Evolutionary conservation across 495 filamentous ascomycete species (phyloP).

Genomic region (Schizothecium vesticola): DNA sequence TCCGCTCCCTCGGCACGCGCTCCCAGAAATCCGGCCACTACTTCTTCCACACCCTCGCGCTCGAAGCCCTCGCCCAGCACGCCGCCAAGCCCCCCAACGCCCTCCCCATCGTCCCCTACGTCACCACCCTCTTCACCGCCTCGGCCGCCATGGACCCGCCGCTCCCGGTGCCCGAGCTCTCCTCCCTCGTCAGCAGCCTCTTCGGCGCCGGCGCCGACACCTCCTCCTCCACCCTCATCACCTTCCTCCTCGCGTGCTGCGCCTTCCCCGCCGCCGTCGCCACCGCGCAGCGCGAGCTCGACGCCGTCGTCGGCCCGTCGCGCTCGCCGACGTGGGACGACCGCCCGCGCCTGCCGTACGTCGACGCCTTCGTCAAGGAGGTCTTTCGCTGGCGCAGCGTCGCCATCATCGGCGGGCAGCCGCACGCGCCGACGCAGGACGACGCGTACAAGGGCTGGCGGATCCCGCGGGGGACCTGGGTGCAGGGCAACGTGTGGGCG

Average conservation of each 20-base stretch:
- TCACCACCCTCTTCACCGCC: conserved; percentile 45
- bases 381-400: conserved; percentile 60
- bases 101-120: conserved; percentile 44
- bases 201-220: conserved; percentile 66
- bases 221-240: conserved; percentile 58
- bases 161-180: conserved; percentile 51
- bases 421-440: conserved; percentile 55
- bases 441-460: conserved; percentile 53
- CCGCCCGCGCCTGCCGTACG: conserved; percentile 52
- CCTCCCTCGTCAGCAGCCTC: conserved; percentile 54
- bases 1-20: conserved; percentile 49
- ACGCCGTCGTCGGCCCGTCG: conserved; percentile 49
- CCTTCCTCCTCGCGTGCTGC: conserved; percentile 56
- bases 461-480: conserved; percentile 50
- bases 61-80: conserved; percentile 47
- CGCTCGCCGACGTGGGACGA: conserved; percentile 56
- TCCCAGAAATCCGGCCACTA: conserved; percentile 40
- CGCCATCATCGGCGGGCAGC: conserved; percentile 57
- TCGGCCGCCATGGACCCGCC: conserved; percentile 41
- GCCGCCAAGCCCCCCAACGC: conserved; percentile 34
- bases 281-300: conserved; percentile 46
- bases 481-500: conserved; percentile 60
- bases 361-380: conserved; percentile 57
- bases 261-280: conserved; percentile 46
- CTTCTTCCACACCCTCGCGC: conserved; percentile 53